Base-by-base conservation (phyloP, 2,329 filamentous ascomycete species). In the Clonostachys chloroleuca region DNA sequence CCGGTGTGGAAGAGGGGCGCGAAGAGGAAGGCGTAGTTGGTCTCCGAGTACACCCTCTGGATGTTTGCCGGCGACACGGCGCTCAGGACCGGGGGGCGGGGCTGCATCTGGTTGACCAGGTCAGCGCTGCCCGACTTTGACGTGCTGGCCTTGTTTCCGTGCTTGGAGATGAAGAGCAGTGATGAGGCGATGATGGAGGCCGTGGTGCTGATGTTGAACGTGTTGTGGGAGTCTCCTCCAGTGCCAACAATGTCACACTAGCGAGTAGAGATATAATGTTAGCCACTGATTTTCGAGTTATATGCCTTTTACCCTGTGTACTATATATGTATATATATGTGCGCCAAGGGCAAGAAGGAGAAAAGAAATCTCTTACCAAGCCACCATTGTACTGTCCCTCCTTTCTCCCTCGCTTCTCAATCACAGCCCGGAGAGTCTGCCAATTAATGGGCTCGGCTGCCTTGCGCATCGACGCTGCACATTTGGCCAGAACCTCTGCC, bases 151-250 rank as follows among this genome's bases (percentile, higher is more conserved):
- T 87, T 86, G 74, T 99, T 99, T 54, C 94, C 94, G 70, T 99
- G 94, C 72, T 99, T 99, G 54, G 88, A 89, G 48, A 96, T 78
- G 58, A 95, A 78, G 35, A 99, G 80, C 30, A 95, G 74, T 5
- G 91, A 84, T 6, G 91, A 95, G 42, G 89, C 90, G 43, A 99
- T 75, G 61, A 99, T 96, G 16, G 91, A 96, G 3, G 94, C 83
- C 7, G 94, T 96, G 5, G 94, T 99, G 57, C 87, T 94, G 64
- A 99, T 92, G 67, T 99, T 99, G 82, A 96, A 99, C 34, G 94
- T 99, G 67, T 95, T 90, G 76, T 97, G 92, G 17, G 87, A 86
- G 72, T 99, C 94, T 61, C 94, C 94, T 55, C 94, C 94, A 8
- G 94, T 99, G 56, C 94, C 94, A 49, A 99, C 94, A 64, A 99